Base-by-base conservation (phyloP, 2,329 filamentous ascomycete species). In the Cytospora chrysosperma region DNA sequence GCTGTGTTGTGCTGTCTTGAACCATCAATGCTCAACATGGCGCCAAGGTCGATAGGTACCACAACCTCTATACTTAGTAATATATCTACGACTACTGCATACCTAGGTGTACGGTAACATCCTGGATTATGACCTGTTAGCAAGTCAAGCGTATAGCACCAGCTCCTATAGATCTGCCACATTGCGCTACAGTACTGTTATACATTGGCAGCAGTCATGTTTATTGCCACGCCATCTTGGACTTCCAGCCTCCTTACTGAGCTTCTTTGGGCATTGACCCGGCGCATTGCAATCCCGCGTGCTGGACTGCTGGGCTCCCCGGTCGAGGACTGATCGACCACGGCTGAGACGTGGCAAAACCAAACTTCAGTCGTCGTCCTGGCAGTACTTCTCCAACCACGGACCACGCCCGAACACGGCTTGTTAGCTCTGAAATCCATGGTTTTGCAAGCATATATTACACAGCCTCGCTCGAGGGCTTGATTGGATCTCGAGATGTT, bases 271-370 rank as follows among this genome's bases (percentile, higher is more conserved):
- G 43, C 43, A 47, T 19, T 47, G 43, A 47, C 43, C 43, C 12
- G n/a, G 43, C 43, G 19, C 19, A 24, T 21, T 56, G 37, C 26
- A 37, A 49, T 61, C 53, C 50, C 50, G 54, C 51, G 34, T 53
- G 28, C 50, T 50, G 51, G 47, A 34, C 32, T 40, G 37, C 37
- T 40, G 37, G 37, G 37, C 52, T 49, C 51, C 59, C 51, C 51
- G 34, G 59, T 55, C 51, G 54, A 37, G 51, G 55, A 61, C 37
- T 61, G 59, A 61, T 61, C 59, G 59, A 40, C 59, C 40, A 34
- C 51, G 32, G 59, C 19, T 51, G 51, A 54, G 51, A 21, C 51
- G 53, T 61, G 59, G 59, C 58, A 61, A 55, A 61, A 37, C 59
- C 59, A 47, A 47, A 47, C 9, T 47, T 47, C n/a, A 24, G 21